Base-by-base conservation (phyloP, 1,139 yeast species). In the Yamadazyma sp. region DNA sequence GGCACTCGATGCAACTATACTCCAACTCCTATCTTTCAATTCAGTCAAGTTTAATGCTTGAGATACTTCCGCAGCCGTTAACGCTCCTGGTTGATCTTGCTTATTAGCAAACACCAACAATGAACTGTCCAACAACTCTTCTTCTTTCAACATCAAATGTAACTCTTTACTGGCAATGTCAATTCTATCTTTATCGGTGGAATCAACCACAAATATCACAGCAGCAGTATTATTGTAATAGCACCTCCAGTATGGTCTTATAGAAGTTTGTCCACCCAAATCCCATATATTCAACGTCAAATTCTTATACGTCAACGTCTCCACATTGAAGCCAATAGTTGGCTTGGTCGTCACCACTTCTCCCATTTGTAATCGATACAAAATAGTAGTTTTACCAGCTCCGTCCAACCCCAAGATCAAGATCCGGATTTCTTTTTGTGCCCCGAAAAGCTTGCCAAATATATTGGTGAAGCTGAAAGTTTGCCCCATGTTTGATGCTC, bases 201-300 rank as follows among this genome's bases (percentile, higher is more conserved):
- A 88, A 60, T 92, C 98, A 36, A 92, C 97, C 45, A 92, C 98
- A 56, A 92, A 92, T 51, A 92, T 90, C 34, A 79, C 96, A 0
- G 97, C 97, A 11, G 96, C 95, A 0, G 98, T 90, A 57, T 89
- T 88, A 41, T 95, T 87, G 61, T 92, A 92, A 63, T 92, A 92
- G 61, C 97, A 92, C 54, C 98, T 76, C 98, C 98, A 92, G 64
- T 92, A 92, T 2, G 98, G 97, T 53, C 98, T 76, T 51, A 92
- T 92, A 17, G 95, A 83, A 2, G 97, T 90, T 62, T 92, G 98
- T 1, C 98, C 98, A 44, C 98, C 98, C 48, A 92, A 76, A 68
- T 92, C 98, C 86, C 86, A 75, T 67, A 75, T 76, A 59, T 92
- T 92, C 56, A 92, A 79, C 37, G 95, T 89, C 52, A 92, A 76